phyloP scores from a whole-genome alignment of 495 filamentous ascomycete species.

The Aspergillus steynii region DNA sequence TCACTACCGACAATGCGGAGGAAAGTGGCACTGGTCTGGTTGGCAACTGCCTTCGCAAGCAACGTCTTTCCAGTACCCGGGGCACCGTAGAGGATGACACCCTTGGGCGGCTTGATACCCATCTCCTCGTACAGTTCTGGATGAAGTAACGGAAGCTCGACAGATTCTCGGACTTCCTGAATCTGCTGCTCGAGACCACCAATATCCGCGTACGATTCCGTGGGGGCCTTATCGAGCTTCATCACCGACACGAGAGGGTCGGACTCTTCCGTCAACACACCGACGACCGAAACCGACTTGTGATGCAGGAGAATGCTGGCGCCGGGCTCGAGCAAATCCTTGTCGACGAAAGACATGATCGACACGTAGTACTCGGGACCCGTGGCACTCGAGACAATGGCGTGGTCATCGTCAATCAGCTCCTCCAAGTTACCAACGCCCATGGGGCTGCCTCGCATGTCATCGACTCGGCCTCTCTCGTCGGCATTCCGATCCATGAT shows the following conservation, averaged over 20 bases:
- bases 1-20: conserved; percentile 97
- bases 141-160: conserved; percentile 93
- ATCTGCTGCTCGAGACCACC: conserved; percentile 94
- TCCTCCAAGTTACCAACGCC: conserved; percentile 97
- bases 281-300: conserved; percentile 96
- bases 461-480: conserved; percentile 93
- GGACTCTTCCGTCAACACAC: conserved; percentile 94
- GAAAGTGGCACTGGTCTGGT: conserved; percentile 98
- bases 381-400: conserved; percentile 96
- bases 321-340: conserved; percentile 95
- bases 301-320: conserved; percentile 95
- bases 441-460: conserved; percentile 99
- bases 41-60: conserved; percentile 95
- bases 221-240: conserved; percentile 99
- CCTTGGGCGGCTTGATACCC: conserved; percentile 99
- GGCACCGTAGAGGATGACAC: conserved; percentile 97
- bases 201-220: conserved; percentile 98
- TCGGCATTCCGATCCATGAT: conserved; percentile 78
- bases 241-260: conserved; percentile 97
- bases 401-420: conserved; percentile 99
- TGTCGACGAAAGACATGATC: conserved; percentile 99
- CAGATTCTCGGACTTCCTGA: conserved; percentile 95
- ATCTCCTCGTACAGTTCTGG: conserved; percentile 99
- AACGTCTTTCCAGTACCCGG: conserved; percentile 98
- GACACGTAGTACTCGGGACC: conserved; percentile 99